Evolutionary conservation across 306 rosid species (phyloP).

Genomic region (Ochetophila trinervis): DNA sequence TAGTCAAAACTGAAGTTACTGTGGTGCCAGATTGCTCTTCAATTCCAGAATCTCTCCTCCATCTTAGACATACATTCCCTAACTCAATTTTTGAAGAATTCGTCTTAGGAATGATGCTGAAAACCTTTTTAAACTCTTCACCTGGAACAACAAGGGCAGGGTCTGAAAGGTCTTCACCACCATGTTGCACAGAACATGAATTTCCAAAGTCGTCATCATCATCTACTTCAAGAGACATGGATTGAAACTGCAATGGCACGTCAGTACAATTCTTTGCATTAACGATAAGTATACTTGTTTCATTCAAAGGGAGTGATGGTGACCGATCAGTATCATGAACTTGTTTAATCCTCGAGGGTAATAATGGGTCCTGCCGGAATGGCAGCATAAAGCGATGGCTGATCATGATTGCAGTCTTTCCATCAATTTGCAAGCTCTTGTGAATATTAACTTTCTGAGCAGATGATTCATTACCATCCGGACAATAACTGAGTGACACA

Average conservation of each 20-base stretch:
- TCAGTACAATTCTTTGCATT: conserved; percentile 71
- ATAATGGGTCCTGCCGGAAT: conserved; percentile 67
- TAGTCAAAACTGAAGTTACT: conserved; percentile 51
- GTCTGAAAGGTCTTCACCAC: conserved; percentile 40
- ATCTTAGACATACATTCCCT: conserved; percentile 68
- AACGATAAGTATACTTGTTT: conserved; percentile 53
- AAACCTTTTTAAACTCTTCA: conserved; percentile 87
- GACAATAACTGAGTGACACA: conserved; percentile 78
- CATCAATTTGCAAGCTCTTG: conserved; percentile 90
- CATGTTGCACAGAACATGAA: conserved; percentile 52
- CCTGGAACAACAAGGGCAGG: conserved; percentile 68
- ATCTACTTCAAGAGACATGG: conserved; percentile 60
- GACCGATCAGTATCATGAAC: conserved; percentile 51
- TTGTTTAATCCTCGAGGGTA: conserved; percentile 66
- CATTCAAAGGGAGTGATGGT: conserved; percentile 60
- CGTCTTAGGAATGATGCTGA: conserved; percentile 48
- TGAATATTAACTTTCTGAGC: conserved; percentile 76
- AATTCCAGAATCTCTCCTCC: conserved; percentile 68
- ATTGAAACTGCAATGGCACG: conserved; percentile 60
- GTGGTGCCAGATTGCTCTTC: conserved; percentile 43
- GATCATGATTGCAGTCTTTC: conserved; percentile 61
- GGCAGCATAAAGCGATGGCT: conserved; percentile 69
- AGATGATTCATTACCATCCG: conserved; percentile 41
- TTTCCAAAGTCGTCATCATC: conserved; percentile 40
- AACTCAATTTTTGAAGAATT: conserved; percentile 50